These are phyloP conservation scores for Boletus nobilissimus DNA, from an alignment of 1,284 basidiomycete species.

Conservation along the genomic window DNA sequence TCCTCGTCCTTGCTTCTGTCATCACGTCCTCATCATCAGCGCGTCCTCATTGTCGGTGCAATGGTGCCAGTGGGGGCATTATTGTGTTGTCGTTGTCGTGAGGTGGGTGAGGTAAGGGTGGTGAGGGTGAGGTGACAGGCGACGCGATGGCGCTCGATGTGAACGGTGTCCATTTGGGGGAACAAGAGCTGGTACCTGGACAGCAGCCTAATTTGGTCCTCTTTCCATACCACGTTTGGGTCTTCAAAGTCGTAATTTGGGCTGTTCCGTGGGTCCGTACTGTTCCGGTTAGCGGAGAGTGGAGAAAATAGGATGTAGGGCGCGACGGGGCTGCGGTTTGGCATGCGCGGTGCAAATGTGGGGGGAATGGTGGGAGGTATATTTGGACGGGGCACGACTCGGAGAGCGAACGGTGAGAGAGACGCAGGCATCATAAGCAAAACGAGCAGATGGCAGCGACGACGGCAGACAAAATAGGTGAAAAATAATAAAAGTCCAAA, in stretches of 20 bases:
- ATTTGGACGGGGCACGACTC: constrained; percentile 63
- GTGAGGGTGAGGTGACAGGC: too few species aligned
- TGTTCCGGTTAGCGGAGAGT: constrained; percentile 66
- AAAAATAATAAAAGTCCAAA: constrained; percentile 37
- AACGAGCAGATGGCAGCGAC: constrained; percentile 46
- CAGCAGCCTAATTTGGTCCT: constrained; percentile 73
- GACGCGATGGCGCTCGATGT: too few species aligned
- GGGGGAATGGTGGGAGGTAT: constrained; percentile 47
- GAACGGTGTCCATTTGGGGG: too few species aligned
- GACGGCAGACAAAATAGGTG: constrained; percentile 15
- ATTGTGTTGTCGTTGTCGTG: too few species aligned
- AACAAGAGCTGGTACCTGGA: too few species aligned
- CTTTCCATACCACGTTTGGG: constrained; percentile 75
- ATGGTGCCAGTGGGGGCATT: too few species aligned
- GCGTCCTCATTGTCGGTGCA: too few species aligned
- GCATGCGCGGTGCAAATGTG: constrained; percentile 59
- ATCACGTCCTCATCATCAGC: too few species aligned
- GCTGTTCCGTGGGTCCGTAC: constrained; percentile 84
- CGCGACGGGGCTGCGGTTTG: constrained; percentile 56
- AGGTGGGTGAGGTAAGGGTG: too few species aligned
- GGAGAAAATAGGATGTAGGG: constrained; percentile 61
- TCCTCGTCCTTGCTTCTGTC: too few species aligned
- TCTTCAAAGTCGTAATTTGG: constrained; percentile 71
- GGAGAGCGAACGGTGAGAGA: constrained; percentile 62
- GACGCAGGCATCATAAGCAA: constrained; percentile 48